Base-by-base conservation (phyloP, 352 stramenopile species). In the Halophytophthora polymorphica region DNA sequence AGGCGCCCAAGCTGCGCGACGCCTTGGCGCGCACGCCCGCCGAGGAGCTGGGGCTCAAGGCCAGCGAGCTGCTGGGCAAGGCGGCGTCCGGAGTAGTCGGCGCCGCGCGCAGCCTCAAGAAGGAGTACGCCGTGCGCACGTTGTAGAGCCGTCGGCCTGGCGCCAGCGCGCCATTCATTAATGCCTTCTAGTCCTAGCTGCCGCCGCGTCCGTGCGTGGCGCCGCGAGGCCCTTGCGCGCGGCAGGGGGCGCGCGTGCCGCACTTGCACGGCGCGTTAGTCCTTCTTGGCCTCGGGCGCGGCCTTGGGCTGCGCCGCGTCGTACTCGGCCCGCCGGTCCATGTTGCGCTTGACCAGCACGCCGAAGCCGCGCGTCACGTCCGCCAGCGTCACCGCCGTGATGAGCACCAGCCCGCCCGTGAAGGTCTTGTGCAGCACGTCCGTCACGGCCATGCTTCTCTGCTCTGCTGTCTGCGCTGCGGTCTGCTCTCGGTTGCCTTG, bases 381-480 rank as follows among this genome's bases (percentile, higher is more conserved):
- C 18, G 70, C 82, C 50, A 90, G 53, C 4, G 74, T 70, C 31
- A 83, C 76, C 41, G 73, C 64, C 25, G 84, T 93, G 42, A 84
- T 58, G 23, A 86, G 48, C 34, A 90, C 56, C 41, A 95, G 80
- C 2, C 84, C 82, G 61, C 82, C 75, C 50, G 82, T 77, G 45
- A 90, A 77, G 22, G 79, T 77, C 77, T 95, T 95, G 63, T 95
- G 78, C 35, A 83, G 60, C 38, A 90, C 73, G 63, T 95, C 80
- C 35, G 77, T 74, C 22, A 84, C 66, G 53, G 11, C 21, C 15
- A 28, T 34, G 19, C 29, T 68, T 66, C 50, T n/a, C n/a, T n/a
- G n/a, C n/a, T n/a, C n/a, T n/a, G n/a, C n/a, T n/a, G n/a, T n/a
- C 21, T 61, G 2, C 29, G 35, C 25, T 54, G 13, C 47, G 33